phyloP scores from a whole-genome alignment of 1,139 yeast genomes.

The Wickerhamiella infanticola region DNA sequence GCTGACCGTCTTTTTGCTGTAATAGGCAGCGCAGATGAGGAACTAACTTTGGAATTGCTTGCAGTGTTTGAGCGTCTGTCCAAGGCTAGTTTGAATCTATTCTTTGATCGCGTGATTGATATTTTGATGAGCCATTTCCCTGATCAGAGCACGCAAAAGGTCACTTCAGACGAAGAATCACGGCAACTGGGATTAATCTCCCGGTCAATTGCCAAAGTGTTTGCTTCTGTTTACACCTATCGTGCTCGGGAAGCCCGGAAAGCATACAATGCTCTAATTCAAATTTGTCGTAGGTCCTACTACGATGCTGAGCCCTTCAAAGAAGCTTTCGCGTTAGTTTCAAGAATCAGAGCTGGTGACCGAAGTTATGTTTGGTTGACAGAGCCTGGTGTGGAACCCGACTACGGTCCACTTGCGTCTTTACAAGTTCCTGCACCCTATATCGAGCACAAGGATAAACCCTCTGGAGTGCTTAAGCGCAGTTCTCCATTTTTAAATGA shows the following conservation, averaged over 20 bases:
- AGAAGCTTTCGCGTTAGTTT: conserved; percentile 37
- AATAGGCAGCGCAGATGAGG: conserved; percentile 5
- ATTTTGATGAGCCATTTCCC: conserved; percentile 12
- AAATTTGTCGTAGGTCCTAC: conserved; percentile 6
- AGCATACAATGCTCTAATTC: conserved; percentile 6
- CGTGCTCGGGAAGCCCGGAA: conserved; percentile 6
- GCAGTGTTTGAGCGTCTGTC: conserved; percentile 7
- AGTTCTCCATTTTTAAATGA: neutral
- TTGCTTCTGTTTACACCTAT: conserved; percentile 3
- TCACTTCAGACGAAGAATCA: conserved; percentile 1
- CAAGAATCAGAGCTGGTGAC: conserved; percentile 39
- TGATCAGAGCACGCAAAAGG: conserved; percentile 2
- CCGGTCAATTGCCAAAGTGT: conserved; percentile 1
- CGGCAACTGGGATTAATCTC: neutral
- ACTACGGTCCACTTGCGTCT: conserved; percentile 9
- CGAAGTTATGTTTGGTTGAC: conserved; percentile 35
- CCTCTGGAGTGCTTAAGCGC: conserved; percentile 19
- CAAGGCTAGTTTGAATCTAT: conserved; percentile 21
- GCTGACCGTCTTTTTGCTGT: conserved; percentile 4
- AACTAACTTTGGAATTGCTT: neutral
- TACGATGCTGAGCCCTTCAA: conserved; percentile 26
- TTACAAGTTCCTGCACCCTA: conserved; percentile 1
- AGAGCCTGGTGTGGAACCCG: conserved; percentile 16
- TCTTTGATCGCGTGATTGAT: conserved; percentile 12
- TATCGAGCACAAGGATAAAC: conserved; percentile 14